A percentile compares a stretch with the other conserved stretches of the same genome.
Conservation (phyloP, 2,329 filamentous ascomycete genomes). For the Penicillium sp. region DNA sequence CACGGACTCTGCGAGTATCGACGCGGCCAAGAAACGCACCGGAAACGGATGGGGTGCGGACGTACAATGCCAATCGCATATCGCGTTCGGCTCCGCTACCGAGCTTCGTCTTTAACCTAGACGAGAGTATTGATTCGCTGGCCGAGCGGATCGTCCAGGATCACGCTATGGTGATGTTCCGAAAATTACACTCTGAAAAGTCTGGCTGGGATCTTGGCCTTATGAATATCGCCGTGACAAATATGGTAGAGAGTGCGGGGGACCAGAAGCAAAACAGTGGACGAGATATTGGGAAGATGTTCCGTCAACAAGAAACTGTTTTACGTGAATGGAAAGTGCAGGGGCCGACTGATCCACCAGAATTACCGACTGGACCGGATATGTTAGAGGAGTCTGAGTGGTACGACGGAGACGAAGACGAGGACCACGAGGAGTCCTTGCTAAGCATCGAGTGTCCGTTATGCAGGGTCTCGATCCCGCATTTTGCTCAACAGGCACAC, state of each 20-base stretch:
- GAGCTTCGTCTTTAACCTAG: slow-evolving; percentile 70
- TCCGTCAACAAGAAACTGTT: slow-evolving; percentile 71
- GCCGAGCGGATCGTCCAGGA: slow-evolving; percentile 73
- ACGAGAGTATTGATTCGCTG: slow-evolving; percentile 61
- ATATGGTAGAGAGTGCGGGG: slow-evolving; percentile 69
- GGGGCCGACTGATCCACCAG: neutral
- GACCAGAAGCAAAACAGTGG: slow-evolving; percentile 61
- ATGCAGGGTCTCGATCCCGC: slow-evolving; percentile 53
- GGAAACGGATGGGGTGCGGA: slow-evolving; percentile 58
- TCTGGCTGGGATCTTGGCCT: slow-evolving; percentile 79
- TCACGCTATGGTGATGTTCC: slow-evolving; percentile 71
- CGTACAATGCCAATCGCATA: slow-evolving; percentile 67
- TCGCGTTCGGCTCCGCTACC: slow-evolving; percentile 78
- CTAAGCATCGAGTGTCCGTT: slow-evolving; percentile 41
- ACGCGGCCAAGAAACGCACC: slow-evolving; percentile 66
- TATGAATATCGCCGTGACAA: slow-evolving; percentile 84
- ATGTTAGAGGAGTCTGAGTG: neutral
- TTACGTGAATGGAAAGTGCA: slow-evolving; percentile 68
- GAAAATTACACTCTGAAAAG: slow-evolving; percentile 70
- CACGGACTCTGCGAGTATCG: slow-evolving; percentile 79
- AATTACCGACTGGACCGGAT: slow-evolving; percentile 6
- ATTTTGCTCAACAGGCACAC: slow-evolving; percentile 57
- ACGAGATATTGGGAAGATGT: slow-evolving; percentile 82
- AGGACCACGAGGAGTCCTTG: slow-evolving; percentile 33
- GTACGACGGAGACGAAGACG: slow-evolving; percentile 15